Evolutionary conservation across 2,329 filamentous ascomycete species (phyloP).

Genomic region (Lachnellula arida): DNA sequence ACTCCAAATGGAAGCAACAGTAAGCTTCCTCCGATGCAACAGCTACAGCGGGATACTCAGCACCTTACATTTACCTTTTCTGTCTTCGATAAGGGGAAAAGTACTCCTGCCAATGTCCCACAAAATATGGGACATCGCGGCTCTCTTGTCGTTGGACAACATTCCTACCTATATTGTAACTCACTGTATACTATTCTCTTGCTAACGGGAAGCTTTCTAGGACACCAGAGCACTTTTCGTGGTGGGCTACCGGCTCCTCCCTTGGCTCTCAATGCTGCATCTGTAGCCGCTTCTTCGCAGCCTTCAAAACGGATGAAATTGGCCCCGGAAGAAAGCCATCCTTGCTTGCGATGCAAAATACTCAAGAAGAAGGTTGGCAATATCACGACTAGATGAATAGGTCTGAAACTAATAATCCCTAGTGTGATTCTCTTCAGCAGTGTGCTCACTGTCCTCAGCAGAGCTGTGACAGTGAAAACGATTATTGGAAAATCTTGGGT

Average conservation of each 20-base stretch:
- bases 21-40: too few species aligned
- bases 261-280: not conserved
- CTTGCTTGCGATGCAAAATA: constrained; percentile 17
- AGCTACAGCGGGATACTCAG: too few species aligned
- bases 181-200: too few species aligned
- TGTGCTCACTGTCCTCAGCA: constrained; percentile 19
- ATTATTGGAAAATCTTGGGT: constrained; percentile 24
- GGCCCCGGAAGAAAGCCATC: not conserved
- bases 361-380: constrained; percentile 15
- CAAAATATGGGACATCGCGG: too few species aligned
- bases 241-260: too few species aligned
- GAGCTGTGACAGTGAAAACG: constrained; percentile 16
- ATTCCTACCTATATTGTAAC: too few species aligned
- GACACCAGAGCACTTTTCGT: not conserved
- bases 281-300: not conserved
- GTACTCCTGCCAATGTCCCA: too few species aligned
- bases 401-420: not conserved
- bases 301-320: constrained; percentile 7
- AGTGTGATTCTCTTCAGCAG: constrained; percentile 15
- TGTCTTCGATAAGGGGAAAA: too few species aligned
- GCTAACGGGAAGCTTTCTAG: too few species aligned
- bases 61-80: too few species aligned
- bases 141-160: too few species aligned
- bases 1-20: too few species aligned
- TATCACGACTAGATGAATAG: not conserved